These are phyloP conservation scores for Euptelea pleiosperma DNA, from an alignment of 164 flowering plant genomes.

Conservation along the genomic window DNA sequence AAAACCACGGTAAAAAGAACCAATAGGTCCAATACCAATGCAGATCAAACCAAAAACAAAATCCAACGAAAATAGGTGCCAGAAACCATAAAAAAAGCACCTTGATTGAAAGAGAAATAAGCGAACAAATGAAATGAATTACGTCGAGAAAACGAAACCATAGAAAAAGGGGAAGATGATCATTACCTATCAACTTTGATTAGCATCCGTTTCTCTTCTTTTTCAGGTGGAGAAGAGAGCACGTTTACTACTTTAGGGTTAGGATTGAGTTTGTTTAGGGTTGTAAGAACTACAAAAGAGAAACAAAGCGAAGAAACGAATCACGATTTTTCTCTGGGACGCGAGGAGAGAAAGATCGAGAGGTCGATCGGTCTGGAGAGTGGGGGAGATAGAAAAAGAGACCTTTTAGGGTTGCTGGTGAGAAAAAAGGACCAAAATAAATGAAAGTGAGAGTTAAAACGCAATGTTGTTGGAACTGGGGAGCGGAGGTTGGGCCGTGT, in stretches of 20 bases:
- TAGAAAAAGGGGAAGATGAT: not conserved
- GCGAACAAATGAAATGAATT: not conserved
- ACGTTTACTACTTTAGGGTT: not conserved
- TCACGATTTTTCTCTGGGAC: too few species aligned
- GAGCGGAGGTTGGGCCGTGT: too few species aligned
- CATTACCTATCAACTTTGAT: slow-evolving; percentile 2
- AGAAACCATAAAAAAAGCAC: not conserved
- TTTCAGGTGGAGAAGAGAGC: not conserved
- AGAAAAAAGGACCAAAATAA: not conserved
- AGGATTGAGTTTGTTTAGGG: too few species aligned
- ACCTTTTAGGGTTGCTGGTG: slow-evolving; percentile 6
- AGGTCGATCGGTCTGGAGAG: slow-evolving; percentile 1
- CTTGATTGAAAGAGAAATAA: not conserved
- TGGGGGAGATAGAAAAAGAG: not conserved
- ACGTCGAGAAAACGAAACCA: not conserved
- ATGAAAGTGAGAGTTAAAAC: not conserved
- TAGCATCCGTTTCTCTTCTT: not conserved
- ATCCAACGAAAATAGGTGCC: not conserved
- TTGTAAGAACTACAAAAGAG: too few species aligned
- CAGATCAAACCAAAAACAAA: not conserved
- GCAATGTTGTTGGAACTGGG: not conserved
- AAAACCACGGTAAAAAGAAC: too few species aligned
- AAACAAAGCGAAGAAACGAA: too few species aligned
- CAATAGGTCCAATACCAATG: not conserved
- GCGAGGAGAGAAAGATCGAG: not conserved